These are phyloP conservation scores for Salisapilia sapeloensis DNA, from an alignment of 352 stramenopile genomes.

Conservation along the genomic window DNA sequence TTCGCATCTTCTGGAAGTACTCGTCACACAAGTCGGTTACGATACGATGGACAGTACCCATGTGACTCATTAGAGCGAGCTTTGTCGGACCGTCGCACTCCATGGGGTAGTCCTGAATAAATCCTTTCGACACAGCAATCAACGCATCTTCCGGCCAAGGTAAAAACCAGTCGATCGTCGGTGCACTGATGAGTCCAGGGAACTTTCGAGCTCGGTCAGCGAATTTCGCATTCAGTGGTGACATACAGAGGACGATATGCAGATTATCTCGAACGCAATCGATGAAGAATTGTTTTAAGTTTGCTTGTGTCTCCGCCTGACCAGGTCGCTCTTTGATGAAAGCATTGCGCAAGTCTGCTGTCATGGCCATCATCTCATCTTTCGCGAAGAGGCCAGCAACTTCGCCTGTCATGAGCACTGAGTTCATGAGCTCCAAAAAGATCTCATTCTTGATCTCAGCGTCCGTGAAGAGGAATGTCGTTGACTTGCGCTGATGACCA, in stretches of 20 bases:
- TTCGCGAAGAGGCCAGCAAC: constrained; percentile 97
- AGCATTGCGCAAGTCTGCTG: constrained; percentile 87
- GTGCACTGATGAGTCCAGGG: constrained; percentile 90
- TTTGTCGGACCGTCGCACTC: constrained; percentile 83
- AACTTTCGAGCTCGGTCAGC: constrained; percentile 93
- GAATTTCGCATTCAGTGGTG: constrained; percentile 97
- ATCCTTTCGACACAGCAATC: constrained; percentile 91
- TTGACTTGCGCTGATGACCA: constrained; percentile 91
- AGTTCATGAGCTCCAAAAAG: constrained; percentile 98
- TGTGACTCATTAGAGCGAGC: constrained; percentile 90
- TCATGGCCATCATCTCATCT: constrained; percentile 99
- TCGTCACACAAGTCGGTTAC: constrained; percentile 95
- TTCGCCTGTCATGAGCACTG: constrained; percentile 95
- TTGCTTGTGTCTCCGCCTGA: constrained; percentile 90
- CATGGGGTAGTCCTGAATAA: constrained; percentile 94
- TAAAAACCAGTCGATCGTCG: constrained; percentile 99
- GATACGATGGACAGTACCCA: constrained; percentile 96
- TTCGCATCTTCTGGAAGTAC: constrained; percentile 96
- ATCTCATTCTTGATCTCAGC: constrained; percentile 99
- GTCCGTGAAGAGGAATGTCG: constrained; percentile 97
- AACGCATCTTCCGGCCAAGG: constrained; percentile 97
- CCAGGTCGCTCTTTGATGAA: constrained; percentile 91
- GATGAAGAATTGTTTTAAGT: constrained; percentile 97
- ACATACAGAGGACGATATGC: constrained; percentile 98
- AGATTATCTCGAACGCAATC: constrained; percentile 96